Conservation (phyloP, 1,284 basidiomycete genomes). For the Vanrija sp. region DNA sequence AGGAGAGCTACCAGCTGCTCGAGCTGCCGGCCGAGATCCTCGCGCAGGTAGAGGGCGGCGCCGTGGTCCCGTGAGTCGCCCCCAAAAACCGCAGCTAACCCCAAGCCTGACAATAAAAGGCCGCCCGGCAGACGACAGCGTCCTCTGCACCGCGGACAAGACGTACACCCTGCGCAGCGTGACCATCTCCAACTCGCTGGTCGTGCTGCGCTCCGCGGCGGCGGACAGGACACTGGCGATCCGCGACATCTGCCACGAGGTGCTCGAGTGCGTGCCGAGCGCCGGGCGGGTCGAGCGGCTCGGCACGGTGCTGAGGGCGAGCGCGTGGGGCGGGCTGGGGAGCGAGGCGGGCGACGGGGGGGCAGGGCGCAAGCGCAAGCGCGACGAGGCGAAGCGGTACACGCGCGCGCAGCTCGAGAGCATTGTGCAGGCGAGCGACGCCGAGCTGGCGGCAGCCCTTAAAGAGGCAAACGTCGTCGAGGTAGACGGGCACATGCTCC, state of each 20-base stretch:
- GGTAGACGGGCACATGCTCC: conserved; percentile 54
- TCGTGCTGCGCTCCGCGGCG: conserved; percentile 57
- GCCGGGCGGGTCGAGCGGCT: conserved; percentile 70
- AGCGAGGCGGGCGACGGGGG: conserved; percentile 15
- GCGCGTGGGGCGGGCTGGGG: conserved; percentile 59
- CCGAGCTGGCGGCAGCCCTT: conserved; percentile 63
- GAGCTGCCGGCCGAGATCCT: conserved; percentile 47
- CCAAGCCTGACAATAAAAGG: conserved; percentile 76
- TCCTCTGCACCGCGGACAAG: conserved; percentile 71
- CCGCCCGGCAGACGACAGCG: conserved; percentile 72
- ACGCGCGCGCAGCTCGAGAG: conserved; percentile 60
- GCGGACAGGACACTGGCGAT: conserved; percentile 30
- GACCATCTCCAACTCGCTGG: conserved; percentile 74
- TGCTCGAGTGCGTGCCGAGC: conserved; percentile 68
- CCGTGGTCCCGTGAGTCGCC: conserved; percentile 33
- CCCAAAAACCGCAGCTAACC: neutral
- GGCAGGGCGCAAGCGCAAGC: conserved; percentile 11
- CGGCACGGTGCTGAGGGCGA: conserved; percentile 58
- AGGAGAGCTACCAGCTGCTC: conserved; percentile 43
- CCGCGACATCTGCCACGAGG: conserved; percentile 58
- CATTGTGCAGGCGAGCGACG: conserved; percentile 72
- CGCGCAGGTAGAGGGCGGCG: conserved; percentile 37
- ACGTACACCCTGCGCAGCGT: conserved; percentile 80
- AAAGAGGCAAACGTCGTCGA: conserved; percentile 65
- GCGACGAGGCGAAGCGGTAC: conserved; percentile 45